Evolutionary conservation across 768 basidiomycete genomes (phyloP), one percentile per base, ranked within the genome.

Genomic region (Rhizopogon sp.): DNA sequence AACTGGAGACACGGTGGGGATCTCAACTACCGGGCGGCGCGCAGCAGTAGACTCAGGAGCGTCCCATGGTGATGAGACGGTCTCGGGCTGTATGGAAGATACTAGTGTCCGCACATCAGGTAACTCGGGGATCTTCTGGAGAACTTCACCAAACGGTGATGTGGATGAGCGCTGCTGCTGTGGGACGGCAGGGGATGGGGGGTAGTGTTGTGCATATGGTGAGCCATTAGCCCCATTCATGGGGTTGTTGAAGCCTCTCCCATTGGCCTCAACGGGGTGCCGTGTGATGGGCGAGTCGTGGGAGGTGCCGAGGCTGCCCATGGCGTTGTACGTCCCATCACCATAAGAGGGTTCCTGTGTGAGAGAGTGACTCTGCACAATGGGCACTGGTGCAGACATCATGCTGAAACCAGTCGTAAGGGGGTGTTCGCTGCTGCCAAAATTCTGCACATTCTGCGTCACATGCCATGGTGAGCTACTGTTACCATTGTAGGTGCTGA

Each of bases 391-490:
- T 6, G 55, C 60, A 41, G 58, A 59, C 16, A 59, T 60, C 47
- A 56, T 33, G 47, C 37, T 49, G 17, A 69, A 67, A 25, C 65
- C 68, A 43, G 62, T 56, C 9, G 68, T 41, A 52, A 68, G 65
- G 52, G 61, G 57, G 45, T 56, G 59, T 39, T 71, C 66, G 49
- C 47, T 50, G 43, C 60, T 58, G 33, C 50, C 58, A 22, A 65
- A 62, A 43, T 56, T 54, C 20, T 64, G 70, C 14, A 37, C 54
- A 28, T 57, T 51, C 42, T 60, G 63, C 22, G 61, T 60, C 43
- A 66, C 56, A 13, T 70, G 72, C 76, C 76, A 77, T 28, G 66
- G 68, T 5, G 64, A 66, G 60, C 69, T 67, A 50, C 63, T 66
- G 44, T 67, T 64, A 50, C 58, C 66, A 35, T 49, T 49, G 55